A percentile compares a stretch with the other conserved stretches of the same genome.
Conservation (phyloP, 495 filamentous ascomycete species). For the Aspergillus sparsus region DNA sequence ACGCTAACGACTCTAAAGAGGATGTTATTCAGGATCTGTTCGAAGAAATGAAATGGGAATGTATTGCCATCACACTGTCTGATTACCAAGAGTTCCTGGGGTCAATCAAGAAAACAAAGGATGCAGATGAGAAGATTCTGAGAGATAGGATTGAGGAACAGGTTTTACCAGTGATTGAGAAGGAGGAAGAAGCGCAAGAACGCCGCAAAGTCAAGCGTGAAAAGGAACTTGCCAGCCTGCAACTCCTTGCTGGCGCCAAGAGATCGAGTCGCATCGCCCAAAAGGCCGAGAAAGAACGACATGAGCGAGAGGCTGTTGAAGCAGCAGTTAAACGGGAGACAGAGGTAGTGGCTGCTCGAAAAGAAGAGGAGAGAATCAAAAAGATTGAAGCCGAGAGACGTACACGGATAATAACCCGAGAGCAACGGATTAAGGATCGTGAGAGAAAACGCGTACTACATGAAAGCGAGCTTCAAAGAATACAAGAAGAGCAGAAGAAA, state of each 20-base stretch:
- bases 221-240: constrained; percentile 75
- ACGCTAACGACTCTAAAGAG: constrained; percentile 42
- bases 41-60: constrained; percentile 83
- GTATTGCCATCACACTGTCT: constrained; percentile 73
- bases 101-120: constrained; percentile 68
- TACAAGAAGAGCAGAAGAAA: constrained; percentile 75
- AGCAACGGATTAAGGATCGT: constrained; percentile 78
- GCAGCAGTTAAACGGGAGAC: constrained; percentile 68
- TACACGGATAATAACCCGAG: constrained; percentile 78
- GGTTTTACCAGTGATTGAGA: constrained; percentile 79
- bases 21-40: constrained; percentile 42
- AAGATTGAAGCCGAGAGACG: constrained; percentile 76
- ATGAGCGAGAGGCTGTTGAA: constrained; percentile 69
- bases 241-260: constrained; percentile 90
- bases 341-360: constrained; percentile 65
- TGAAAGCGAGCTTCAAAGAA: constrained; percentile 76
- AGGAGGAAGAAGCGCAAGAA: constrained; percentile 73
- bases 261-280: constrained; percentile 83
- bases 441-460: constrained; percentile 77
- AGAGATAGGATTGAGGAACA: constrained; percentile 68
- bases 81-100: constrained; percentile 76
- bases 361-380: constrained; percentile 66
- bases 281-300: constrained; percentile 74
- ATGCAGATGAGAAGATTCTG: constrained; percentile 79
- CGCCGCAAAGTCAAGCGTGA: constrained; percentile 69